phyloP scores from a whole-genome alignment of 2,329 filamentous ascomycete genomes.

The Delphinella strobiligena region DNA sequence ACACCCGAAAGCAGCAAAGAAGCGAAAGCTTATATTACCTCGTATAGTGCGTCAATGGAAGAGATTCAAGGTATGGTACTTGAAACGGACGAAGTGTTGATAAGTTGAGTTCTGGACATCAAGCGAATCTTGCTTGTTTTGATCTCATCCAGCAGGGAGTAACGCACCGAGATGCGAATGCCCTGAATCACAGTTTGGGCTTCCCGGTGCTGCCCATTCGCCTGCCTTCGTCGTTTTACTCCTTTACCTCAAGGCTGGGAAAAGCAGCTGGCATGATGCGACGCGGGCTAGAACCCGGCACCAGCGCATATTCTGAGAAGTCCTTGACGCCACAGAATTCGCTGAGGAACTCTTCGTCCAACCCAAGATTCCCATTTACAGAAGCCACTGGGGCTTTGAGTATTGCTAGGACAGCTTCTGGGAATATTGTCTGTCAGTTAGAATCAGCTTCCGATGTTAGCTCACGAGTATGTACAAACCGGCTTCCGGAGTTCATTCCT shows the following conservation, averaged over 20 bases:
- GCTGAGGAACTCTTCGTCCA: slow-evolving; percentile 73
- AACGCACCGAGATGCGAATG: too few relatives aligned
- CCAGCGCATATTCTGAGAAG: slow-evolving; percentile 61
- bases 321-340: slow-evolving; percentile 52
- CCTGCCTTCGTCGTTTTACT: slow-evolving; percentile 70
- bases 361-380: slow-evolving; percentile 60
- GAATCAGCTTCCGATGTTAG: slow-evolving; percentile 52
- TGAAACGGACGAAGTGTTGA: too few relatives aligned
- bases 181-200: not conserved
- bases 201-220: slow-evolving; percentile 51
- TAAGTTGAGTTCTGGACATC: too few relatives aligned
- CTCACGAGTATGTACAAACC: slow-evolving; percentile 20
- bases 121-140: too few relatives aligned
- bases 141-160: too few relatives aligned
- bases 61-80: too few relatives aligned
- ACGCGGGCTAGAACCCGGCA: slow-evolving; percentile 50
- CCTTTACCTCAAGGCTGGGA: slow-evolving; percentile 58
- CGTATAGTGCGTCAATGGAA: too few relatives aligned
- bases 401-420: slow-evolving; percentile 66
- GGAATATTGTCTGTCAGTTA: slow-evolving; percentile 51
- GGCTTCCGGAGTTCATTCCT: slow-evolving; percentile 49
- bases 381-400: slow-evolving; percentile 44
- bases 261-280: slow-evolving; percentile 66
- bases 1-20: not conserved
- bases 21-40: too few relatives aligned